A percentile compares a stretch with the other conserved stretches of the same genome.
These are phyloP conservation scores for Nannochloropsis gaditana DNA, from an alignment of 108 stramenopile genomes.

Conservation along the genomic window DNA sequence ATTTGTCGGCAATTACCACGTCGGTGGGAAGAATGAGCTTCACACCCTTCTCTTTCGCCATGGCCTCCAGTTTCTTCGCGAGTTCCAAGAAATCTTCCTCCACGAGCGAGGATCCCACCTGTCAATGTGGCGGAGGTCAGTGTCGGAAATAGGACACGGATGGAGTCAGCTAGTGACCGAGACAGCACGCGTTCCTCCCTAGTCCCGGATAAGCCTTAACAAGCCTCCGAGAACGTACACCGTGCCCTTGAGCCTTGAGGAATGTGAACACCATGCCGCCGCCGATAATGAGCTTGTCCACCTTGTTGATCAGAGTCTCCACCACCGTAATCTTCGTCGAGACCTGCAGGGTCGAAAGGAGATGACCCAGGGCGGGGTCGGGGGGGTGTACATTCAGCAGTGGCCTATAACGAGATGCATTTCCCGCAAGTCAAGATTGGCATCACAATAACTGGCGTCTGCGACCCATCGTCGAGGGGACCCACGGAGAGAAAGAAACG, in stretches of 20 bases:
- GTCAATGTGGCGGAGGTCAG: not conserved
- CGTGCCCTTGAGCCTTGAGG: conserved; percentile 58
- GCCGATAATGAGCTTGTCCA: conserved; percentile 74
- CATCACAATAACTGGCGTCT: not conserved
- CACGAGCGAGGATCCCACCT: conserved; percentile 68
- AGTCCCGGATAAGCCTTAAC: not conserved
- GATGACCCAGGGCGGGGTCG: not conserved
- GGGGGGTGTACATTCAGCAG: conserved; percentile 22
- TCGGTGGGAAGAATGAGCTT: conserved; percentile 88
- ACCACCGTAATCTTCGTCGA: conserved; percentile 74
- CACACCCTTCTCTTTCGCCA: conserved; percentile 90
- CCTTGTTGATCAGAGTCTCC: conserved; percentile 87
- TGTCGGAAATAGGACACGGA: not conserved
- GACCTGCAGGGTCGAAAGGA: not conserved
- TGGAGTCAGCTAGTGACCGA: conserved; percentile 13
- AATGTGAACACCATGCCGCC: conserved; percentile 99
- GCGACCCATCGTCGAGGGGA: not conserved
- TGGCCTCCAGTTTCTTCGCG: conserved; percentile 60
- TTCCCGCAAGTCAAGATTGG: not conserved
- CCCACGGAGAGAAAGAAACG: not conserved
- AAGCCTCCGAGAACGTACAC: conserved; percentile 31
- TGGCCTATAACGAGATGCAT: conserved; percentile 21
- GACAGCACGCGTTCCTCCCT: not conserved
- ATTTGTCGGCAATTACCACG: conserved; percentile 84
- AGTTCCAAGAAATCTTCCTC: conserved; percentile 58